phyloP scores from a whole-genome alignment of 2,329 filamentous ascomycete species.

The Alternaria hordeiaustralica region DNA sequence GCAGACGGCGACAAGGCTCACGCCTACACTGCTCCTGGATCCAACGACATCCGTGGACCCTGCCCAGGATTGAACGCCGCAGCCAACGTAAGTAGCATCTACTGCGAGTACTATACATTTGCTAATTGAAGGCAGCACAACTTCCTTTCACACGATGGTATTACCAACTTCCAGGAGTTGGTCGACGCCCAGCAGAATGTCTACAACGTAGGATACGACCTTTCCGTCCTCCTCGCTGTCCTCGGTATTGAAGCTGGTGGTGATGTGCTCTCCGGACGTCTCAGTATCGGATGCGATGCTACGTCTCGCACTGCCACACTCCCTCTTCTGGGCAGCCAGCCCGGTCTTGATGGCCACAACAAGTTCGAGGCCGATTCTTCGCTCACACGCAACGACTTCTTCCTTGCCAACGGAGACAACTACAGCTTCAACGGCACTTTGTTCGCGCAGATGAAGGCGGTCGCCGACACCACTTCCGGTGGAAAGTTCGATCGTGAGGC shows the following conservation, averaged over 20 bases:
- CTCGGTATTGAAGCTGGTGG: conserved; percentile 52
- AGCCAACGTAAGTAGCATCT: conserved; percentile 40
- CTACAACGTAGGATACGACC: conserved; percentile 54
- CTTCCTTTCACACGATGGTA: conserved; percentile 53
- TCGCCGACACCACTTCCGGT: conserved; percentile 30
- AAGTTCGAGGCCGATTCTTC: conserved; percentile 53
- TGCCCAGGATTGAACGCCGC: conserved; percentile 54
- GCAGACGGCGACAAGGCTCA: conserved; percentile 49
- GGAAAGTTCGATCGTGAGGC: conserved; percentile 49
- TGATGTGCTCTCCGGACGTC: conserved; percentile 51
- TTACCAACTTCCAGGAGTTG: conserved; percentile 53
- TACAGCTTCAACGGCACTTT: conserved; percentile 52
- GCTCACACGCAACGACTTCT: conserved; percentile 52
- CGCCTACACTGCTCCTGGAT: conserved; percentile 21
- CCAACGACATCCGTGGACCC: conserved; percentile 37
- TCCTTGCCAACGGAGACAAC: conserved; percentile 44
- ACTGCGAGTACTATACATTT: neutral
- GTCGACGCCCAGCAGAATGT: conserved; percentile 56
- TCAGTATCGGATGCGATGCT: conserved; percentile 56
- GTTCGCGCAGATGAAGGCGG: conserved; percentile 49
- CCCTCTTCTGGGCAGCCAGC: conserved; percentile 45
- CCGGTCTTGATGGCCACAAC: conserved; percentile 54
- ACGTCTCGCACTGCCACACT: conserved; percentile 49
- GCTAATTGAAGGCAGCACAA: conserved; percentile 18
- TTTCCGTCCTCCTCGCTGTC: conserved; percentile 49